Base-by-base conservation (phyloP, 768 basidiomycete species). In the Trametes coccinea region DNA sequence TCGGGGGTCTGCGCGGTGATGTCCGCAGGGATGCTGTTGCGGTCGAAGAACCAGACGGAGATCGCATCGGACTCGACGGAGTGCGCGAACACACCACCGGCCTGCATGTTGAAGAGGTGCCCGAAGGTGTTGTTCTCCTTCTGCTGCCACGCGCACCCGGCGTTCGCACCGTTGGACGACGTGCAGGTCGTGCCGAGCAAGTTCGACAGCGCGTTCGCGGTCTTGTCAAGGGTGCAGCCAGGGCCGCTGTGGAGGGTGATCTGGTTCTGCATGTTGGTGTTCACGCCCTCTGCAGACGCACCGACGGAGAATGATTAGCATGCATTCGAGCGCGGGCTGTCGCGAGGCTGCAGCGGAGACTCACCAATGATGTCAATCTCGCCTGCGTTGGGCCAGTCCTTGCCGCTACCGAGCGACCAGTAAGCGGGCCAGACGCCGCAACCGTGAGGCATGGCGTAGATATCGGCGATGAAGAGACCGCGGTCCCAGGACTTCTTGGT, bases 401-500 rank as follows among this genome's bases (percentile, higher is more conserved):
- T 60, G 34, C 65, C 67, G 16, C 57, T 53, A n/a, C 73, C 72
- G 40, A 74, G 71, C 11, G 59, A 62, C 82, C 81, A 82, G 57
- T 76, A 88, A 73, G 88, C 89, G 75, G 74, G 86, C 80, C 83
- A 84, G 40, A 77, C 75, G 55, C 82, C 78, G 69, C 87, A 90
- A 0, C 90, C 90, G 54, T 83, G 79, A 8, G 90, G 90, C 87
- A 90, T 89, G 2, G 82, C 75, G 53, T 70, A 79, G 57, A 90
- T 82, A 67, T 92, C 90, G 16, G 90, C 80, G 65, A 92, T 85
- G 76, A 92, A 90, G 10, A 92, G 76, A 4, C 90, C 90, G n/a
- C 77, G 72, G 50, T 74, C 82, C 69, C 85, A 92, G 27, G 71
- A 76, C 69, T 88, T 85, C 68, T 83, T 82, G 33, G 86, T 80